A percentile compares a stretch with the other conserved stretches of the same genome.
Conservation (phyloP, 805 yeast genomes). For the Candida adriatica region DNA sequence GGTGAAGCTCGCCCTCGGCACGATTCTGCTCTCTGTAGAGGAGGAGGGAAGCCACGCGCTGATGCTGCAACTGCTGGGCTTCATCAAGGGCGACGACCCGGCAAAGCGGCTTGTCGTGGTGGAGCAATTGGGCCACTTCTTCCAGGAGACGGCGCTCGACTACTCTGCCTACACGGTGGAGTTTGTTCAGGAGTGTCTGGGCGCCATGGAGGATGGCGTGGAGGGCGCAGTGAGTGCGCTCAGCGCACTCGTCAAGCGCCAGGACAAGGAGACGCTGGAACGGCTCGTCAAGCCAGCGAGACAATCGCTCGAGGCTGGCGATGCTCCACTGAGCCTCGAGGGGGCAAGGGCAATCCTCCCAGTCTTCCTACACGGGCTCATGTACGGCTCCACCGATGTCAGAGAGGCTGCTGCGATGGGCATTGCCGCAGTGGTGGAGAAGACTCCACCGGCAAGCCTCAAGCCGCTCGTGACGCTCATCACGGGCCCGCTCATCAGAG, state of each 20-base stretch:
- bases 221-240: constrained; percentile 60
- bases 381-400: constrained; percentile 84
- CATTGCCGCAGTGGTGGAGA: constrained; percentile 77
- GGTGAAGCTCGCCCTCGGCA: constrained; percentile 52
- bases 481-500: constrained; percentile 97
- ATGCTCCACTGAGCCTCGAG: constrained; percentile 64
- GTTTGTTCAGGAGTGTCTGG: constrained; percentile 61
- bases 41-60: constrained; percentile 79
- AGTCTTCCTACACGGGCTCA: constrained; percentile 86
- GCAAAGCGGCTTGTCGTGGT: constrained; percentile 56
- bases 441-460: constrained; percentile 77
- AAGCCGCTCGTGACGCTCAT: constrained; percentile 87
- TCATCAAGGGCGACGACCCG: constrained; percentile 71
- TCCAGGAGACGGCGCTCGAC: constrained; percentile 57
- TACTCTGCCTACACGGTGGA: constrained; percentile 70
- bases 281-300: constrained; percentile 73
- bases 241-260: constrained; percentile 56
- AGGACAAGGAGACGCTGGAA: constrained; percentile 72
- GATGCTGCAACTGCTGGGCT: constrained; percentile 68
- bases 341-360: constrained; percentile 90
- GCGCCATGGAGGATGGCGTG: constrained; percentile 69
- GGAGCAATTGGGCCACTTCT: constrained; percentile 66
- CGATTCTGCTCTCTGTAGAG: constrained; percentile 64
- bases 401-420: constrained; percentile 85
- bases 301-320: constrained; percentile 57